Conservation (phyloP, 345 rosid genomes). For the Moringa oleifera region DNA sequence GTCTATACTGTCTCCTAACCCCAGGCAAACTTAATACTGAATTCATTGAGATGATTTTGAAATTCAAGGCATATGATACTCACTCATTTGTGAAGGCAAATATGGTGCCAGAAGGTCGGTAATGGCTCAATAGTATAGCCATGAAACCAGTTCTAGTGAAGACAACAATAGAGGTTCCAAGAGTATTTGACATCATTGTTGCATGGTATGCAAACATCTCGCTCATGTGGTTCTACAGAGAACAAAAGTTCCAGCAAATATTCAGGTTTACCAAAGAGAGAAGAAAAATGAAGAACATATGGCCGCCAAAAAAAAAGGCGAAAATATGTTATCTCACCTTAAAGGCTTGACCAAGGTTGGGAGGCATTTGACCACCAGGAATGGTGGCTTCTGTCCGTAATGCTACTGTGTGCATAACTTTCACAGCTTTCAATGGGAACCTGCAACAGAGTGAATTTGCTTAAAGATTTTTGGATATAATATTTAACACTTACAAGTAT, state of each 20-base stretch:
- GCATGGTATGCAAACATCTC: conserved; percentile 99
- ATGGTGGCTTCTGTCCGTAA: conserved; percentile 91
- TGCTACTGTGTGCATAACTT: conserved; percentile 97
- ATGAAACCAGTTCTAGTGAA: conserved; percentile 97
- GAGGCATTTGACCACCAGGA: conserved; percentile 66
- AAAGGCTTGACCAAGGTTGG: conserved; percentile 88
- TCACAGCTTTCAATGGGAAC: conserved; percentile 91
- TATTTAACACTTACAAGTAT: not conserved
- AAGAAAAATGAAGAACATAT: conserved; percentile 1
- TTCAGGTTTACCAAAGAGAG: conserved; percentile 2
- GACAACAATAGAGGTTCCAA: conserved; percentile 91
- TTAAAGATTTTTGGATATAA: not conserved
- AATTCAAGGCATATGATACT: conserved; percentile 21
- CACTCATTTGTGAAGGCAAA: conserved; percentile 91
- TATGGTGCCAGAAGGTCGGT: conserved; percentile 93
- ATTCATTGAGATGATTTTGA: not conserved
- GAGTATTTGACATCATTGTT: conserved; percentile 99
- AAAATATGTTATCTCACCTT: conserved; percentile 32
- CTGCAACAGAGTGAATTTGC: conserved; percentile 31
- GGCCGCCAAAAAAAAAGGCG: not conserved
- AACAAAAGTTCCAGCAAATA: conserved; percentile 16
- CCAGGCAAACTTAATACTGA: not conserved
- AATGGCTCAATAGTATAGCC: conserved; percentile 91
- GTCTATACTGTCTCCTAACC: not conserved
- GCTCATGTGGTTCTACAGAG: conserved; percentile 82